Percentiles rank a stretch among this genome's conserved stretches.
phyloP scores from a whole-genome alignment of 768 basidiomycete genomes.

The Termitomyces sp. region DNA sequence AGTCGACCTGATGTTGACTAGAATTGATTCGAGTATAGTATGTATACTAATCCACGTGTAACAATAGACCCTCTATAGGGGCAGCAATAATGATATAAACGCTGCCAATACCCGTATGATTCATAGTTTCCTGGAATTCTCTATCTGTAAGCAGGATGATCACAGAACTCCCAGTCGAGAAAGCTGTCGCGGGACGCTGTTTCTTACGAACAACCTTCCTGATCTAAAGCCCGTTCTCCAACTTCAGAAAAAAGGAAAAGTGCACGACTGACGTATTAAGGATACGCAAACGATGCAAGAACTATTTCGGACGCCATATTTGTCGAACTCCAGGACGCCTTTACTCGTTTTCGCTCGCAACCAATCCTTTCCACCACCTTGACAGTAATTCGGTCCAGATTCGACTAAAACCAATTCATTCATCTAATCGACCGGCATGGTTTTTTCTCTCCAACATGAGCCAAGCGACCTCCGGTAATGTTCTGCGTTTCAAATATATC shows the following conservation, averaged over 20 bases:
- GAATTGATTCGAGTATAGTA: neutral
- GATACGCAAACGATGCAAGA: neutral
- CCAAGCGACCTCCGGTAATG: neutral
- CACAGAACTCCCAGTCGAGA: no score
- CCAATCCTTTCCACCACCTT: neutral
- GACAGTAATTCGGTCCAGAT: neutral
- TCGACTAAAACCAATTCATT: neutral
- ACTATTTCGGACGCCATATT: neutral
- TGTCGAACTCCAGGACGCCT: neutral
- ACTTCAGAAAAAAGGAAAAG: neutral
- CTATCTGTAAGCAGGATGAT: neutral
- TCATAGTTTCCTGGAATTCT: no score
- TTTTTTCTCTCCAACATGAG: neutral
- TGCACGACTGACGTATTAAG: no score
- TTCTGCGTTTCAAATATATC: neutral
- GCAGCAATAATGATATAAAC: neutral
- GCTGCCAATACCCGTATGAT: neutral
- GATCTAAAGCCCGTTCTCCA: neutral
- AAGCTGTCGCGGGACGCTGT: neutral
- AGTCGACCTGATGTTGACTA: conserved; percentile 27
- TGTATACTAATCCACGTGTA: conserved; percentile 13
- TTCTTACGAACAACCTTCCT: neutral
- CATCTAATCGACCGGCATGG: neutral
- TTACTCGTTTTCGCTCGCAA: neutral
- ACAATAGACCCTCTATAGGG: neutral